Evolutionary conservation across 306 rosid species (phyloP), one percentile per base, ranked within the genome.

Genomic region (Quercus berberidifolia): DNA sequence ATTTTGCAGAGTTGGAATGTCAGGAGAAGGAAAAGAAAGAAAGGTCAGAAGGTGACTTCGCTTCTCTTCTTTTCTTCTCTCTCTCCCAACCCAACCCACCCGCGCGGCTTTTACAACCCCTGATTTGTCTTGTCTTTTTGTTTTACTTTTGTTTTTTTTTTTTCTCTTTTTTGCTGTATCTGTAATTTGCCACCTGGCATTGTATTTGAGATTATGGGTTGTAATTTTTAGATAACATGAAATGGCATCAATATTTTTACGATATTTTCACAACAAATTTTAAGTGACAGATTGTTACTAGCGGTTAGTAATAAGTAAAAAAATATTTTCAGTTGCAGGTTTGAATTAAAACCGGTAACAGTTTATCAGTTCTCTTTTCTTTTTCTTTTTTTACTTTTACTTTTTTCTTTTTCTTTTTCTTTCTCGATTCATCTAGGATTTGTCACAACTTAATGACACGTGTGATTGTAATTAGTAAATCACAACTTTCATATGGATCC

Each of bases 1-100:
- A 54, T 33, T 49, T 41, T 78, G 86, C 83, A 74, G 80, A 79
- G 81, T 77, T 83, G 83, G 77, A 81, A 82, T 74, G 89, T 86
- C 82, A 73, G 85, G 81, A 30, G 72, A 10, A 56, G 25, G 52
- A 69, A 62, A 13, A 28, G 19, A 19, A 28, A 25, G 74, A 51
- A 73, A 38, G 41, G 82, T 71, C 79, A 85, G 88, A 82, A 52
- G 74, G 69, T 71, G 82, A 78, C 81, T 79, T 82, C 76, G 81
- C 79, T 30, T 49, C 64, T 73, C 33, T 55, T 19, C 31, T 59
- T 3, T 73, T 38, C 46, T 8, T 41, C 46, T 2, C 11, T 41
- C 3, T 38, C 46, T 8, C 12, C 1, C 46, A 38, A 38, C 78
- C 84, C 41, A 73, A 71, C 93, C 77, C 83, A 84, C 85, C 86